Percentiles rank a stretch among this genome's conserved stretches.
These are phyloP conservation scores for Termitomyces sp. DNA, from an alignment of 768 basidiomycete genomes.

Conservation along the genomic window DNA sequence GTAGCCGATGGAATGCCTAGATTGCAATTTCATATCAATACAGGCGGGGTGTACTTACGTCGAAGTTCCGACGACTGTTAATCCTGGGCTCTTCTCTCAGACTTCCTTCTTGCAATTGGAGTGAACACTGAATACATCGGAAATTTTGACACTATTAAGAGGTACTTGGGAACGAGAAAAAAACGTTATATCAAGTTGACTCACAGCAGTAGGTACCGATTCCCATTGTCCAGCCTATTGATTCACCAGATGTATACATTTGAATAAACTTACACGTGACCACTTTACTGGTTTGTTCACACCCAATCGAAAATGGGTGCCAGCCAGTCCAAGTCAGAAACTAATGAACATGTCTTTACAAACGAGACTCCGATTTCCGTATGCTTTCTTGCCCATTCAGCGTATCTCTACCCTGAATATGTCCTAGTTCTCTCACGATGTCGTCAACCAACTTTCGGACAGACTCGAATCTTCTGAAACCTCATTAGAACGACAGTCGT, in stretches of 20 bases:
- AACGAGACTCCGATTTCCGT: conserved; percentile 53
- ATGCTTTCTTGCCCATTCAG: conserved; percentile 9
- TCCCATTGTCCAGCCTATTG: too few relatives aligned
- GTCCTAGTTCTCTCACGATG: conserved; percentile 72
- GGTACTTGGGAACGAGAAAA: not conserved
- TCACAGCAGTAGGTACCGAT: too few relatives aligned
- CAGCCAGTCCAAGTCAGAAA: conserved; percentile 54
- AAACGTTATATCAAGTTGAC: not conserved
- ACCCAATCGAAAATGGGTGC: conserved; percentile 58
- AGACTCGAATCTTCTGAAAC: conserved; percentile 52
- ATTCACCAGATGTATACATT: too few relatives aligned
- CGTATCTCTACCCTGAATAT: not conserved
- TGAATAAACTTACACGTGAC: not conserved
- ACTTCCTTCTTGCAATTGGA: not conserved
- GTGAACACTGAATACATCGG: too few relatives aligned
- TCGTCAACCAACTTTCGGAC: conserved; percentile 76
- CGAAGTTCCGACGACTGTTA: not conserved
- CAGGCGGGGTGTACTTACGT: not conserved
- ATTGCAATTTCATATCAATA: not conserved
- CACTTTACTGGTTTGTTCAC: not conserved
- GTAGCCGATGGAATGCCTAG: not conserved
- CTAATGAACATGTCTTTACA: conserved; percentile 53
- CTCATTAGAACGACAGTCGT: conserved; percentile 63
- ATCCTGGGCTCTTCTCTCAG: not conserved
- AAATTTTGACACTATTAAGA: too few relatives aligned